These are phyloP conservation scores for Mycosphaerella arachidis DNA, from an alignment of 2,329 filamentous ascomycete species.

Conservation along the genomic window DNA sequence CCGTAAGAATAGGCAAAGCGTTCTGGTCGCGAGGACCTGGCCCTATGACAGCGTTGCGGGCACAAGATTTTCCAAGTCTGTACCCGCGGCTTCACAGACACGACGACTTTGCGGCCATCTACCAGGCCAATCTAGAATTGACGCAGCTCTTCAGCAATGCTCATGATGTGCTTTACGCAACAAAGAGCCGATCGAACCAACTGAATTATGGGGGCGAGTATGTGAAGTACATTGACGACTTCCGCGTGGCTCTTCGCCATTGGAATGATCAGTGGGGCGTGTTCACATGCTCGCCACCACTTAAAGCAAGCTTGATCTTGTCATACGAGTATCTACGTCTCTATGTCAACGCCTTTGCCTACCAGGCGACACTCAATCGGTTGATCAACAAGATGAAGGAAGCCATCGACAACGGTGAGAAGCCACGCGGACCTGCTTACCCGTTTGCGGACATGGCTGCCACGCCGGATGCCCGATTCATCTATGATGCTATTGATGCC, in stretches of 20 bases:
- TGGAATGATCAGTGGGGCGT: conserved; percentile 32
- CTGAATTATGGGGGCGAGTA: conserved; percentile 34
- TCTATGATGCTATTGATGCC: conserved; percentile 62
- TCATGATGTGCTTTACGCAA: conserved; percentile 34
- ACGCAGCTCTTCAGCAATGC: conserved; percentile 35
- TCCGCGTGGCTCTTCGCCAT: conserved; percentile 29
- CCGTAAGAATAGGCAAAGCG: conserved; percentile 32
- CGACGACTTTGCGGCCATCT: conserved; percentile 33
- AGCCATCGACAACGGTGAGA: conserved; percentile 24
- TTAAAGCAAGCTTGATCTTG: conserved; percentile 57
- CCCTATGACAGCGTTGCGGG: conserved; percentile 31
- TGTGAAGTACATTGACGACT: conserved; percentile 35
- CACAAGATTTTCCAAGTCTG: conserved; percentile 31
- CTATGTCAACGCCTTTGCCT: conserved; percentile 64
- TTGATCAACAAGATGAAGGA: conserved; percentile 25
- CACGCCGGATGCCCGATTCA: conserved; percentile 61
- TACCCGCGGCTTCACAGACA: conserved; percentile 22
- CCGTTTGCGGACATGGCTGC: conserved; percentile 45
- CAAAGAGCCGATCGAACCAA: conserved; percentile 31
- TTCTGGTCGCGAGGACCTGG: conserved; percentile 34
- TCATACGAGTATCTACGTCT: conserved; percentile 62
- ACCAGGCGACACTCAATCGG: conserved; percentile 45
- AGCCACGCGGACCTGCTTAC: conserved; percentile 18
- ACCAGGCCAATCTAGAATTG: conserved; percentile 32
- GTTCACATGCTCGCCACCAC: conserved; percentile 44